Base-by-base conservation (phyloP, 2,329 filamentous ascomycete genomes). In the Colletotrichum filicis region DNA sequence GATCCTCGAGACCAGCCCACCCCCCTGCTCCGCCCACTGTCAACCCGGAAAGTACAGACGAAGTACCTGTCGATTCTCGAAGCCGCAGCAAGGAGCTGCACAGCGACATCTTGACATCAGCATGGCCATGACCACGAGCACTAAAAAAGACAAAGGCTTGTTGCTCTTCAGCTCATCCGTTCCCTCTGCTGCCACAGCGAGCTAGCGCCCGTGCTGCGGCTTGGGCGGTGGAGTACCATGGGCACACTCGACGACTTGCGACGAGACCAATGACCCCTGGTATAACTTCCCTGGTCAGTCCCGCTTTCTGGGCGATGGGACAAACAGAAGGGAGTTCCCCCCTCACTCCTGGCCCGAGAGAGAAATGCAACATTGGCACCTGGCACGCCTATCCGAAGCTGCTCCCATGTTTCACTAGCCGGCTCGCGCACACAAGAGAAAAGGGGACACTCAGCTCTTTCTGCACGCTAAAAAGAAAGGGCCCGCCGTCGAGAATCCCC, bases 391-490 rank as follows among this genome's bases (percentile, higher is more conserved):
- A 42, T 63, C 26, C 59, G 35, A 55, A 63, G 24, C 60, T 59
- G 55, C 56, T 71, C 56, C 67, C 63, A 73, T 71, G 71, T 71
- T 73, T 71, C 71, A 73, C 71, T 65, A 73, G 71, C 49, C 56
- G 68, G 60, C 63, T 63, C 46, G 61, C 55, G 56, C 66, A 66
- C 66, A 66, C 59, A 66, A 61, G 60, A 61, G 67, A 63, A 70
- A 71, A 73, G 71, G 66, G 71, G 71, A 73, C 56, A 49, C 26
- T 52, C 60, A 65, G 24, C 59, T 37, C 42, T 46, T 42, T 71
- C 71, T 73, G 67, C 66, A 73, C 71, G 71, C 71, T 73, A 73
- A 71, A 72, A 73, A 71, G 67, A 73, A 60, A 71, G 67, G 71
- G 71, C 61, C 66, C 66, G 71, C 71, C 71, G 49, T 66, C 71